Percentiles rank a stretch among this genome's conserved stretches.
These are phyloP conservation scores for Furcasterigmium furcatum DNA, from an alignment of 2,329 filamentous ascomycete genomes.

Conservation along the genomic window DNA sequence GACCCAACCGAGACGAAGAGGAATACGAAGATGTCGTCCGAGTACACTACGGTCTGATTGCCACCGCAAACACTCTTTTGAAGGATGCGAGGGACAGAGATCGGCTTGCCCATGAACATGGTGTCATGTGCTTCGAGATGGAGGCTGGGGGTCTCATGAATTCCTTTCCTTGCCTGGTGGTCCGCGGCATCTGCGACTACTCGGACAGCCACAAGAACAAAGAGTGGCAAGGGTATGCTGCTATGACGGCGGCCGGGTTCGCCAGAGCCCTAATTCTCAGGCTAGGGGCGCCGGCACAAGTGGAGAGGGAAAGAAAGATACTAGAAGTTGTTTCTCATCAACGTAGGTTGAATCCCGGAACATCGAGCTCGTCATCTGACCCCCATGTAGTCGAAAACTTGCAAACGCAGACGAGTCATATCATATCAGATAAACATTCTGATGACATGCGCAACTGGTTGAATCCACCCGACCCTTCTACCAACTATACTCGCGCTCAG, in stretches of 20 bases:
- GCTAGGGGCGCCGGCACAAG: slow-evolving; percentile 7
- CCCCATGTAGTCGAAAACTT: too few species aligned
- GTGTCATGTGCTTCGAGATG: slow-evolving; percentile 23
- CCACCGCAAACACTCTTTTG: slow-evolving; percentile 30
- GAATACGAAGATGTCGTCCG: slow-evolving; percentile 10
- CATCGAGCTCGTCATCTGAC: too few species aligned
- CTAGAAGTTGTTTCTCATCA: too few species aligned
- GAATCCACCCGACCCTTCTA: too few species aligned
- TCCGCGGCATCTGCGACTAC: slow-evolving; percentile 38
- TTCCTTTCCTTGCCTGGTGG: slow-evolving; percentile 26
- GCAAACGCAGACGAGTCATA: too few species aligned
- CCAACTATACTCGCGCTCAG: too few species aligned
- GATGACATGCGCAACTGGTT: too few species aligned
- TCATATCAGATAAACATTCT: too few species aligned
- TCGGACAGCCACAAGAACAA: slow-evolving; percentile 35
- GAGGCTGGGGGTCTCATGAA: slow-evolving; percentile 23
- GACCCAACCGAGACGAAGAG: slow-evolving; percentile 2
- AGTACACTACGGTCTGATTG: slow-evolving; percentile 19
- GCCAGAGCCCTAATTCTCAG: slow-evolving; percentile 10
- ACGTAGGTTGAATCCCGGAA: too few species aligned
- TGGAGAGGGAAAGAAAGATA: slow-evolving; percentile 13
- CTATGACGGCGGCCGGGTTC: slow-evolving; percentile 26
- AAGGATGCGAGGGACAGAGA: slow-evolving; percentile 28
- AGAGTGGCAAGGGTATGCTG: slow-evolving; percentile 30
- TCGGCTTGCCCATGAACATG: slow-evolving; percentile 11